A percentile compares a stretch with the other conserved stretches of the same genome.
These are phyloP conservation scores for Alternaria solani DNA, from an alignment of 2,329 filamentous ascomycete genomes.

Conservation along the genomic window DNA sequence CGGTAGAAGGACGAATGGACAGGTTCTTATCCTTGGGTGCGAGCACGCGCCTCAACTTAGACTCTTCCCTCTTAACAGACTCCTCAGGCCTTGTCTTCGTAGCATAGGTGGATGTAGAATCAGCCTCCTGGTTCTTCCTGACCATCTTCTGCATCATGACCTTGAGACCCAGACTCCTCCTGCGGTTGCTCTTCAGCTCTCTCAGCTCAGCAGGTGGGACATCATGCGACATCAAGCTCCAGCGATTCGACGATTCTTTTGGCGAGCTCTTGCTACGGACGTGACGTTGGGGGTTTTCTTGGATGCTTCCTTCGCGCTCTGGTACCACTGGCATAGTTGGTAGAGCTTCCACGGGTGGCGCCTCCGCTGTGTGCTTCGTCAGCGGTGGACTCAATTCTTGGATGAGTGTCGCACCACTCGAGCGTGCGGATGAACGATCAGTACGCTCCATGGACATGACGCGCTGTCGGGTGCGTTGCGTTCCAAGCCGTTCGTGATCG, in stretches of 20 bases:
- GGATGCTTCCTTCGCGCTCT: conserved; percentile 25
- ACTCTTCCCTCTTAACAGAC: neutral
- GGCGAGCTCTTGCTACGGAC: conserved; percentile 22
- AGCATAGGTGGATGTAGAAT: neutral
- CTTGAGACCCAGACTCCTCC: conserved; percentile 36
- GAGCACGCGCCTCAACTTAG: conserved; percentile 7
- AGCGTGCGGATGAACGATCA: conserved; percentile 34
- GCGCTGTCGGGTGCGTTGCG: conserved; percentile 32
- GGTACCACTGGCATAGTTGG: conserved; percentile 9
- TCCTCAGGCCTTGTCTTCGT: neutral
- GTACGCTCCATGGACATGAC: conserved; percentile 32
- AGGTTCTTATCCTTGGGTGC: conserved; percentile 14
- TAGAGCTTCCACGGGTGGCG: conserved; percentile 15
- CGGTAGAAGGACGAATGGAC: conserved; percentile 6
- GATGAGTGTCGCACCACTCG: conserved; percentile 45
- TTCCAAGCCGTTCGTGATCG: conserved; percentile 42
- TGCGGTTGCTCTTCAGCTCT: conserved; percentile 18
- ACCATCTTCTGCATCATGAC: conserved; percentile 41
- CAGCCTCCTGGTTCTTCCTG: conserved; percentile 28
- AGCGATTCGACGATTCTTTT: conserved; percentile 15
- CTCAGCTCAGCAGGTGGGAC: conserved; percentile 32
- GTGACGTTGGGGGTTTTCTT: conserved; percentile 27
- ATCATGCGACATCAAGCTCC: conserved; percentile 32
- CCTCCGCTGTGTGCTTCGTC: conserved; percentile 24
- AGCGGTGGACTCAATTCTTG: conserved; percentile 31